Evolutionary conservation across 805 yeast genomes (phyloP).

Genomic region (Candida argentea): DNA sequence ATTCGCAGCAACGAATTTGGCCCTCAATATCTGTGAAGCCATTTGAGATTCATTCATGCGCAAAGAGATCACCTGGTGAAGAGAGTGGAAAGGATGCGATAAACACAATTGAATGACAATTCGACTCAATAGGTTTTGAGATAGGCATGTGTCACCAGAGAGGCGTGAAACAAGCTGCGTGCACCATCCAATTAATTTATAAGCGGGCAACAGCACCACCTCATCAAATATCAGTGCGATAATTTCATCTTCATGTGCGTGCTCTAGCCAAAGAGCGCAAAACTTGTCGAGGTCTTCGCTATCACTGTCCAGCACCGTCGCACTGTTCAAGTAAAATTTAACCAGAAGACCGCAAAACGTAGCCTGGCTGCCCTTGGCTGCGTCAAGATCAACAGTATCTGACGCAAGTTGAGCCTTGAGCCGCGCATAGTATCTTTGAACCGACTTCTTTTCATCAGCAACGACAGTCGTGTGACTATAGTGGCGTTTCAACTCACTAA

Average conservation of each 20-base stretch:
- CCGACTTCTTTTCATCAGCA: conserved; percentile 40
- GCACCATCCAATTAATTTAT: conserved; percentile 68
- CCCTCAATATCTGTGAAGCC: conserved; percentile 30
- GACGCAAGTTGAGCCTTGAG: conserved; percentile 36
- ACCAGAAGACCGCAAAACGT: conserved; percentile 44
- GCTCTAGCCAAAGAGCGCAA: conserved; percentile 75
- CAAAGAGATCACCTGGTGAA: conserved; percentile 54
- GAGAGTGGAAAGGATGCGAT: conserved; percentile 63
- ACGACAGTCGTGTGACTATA: conserved; percentile 29
- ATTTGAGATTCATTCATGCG: conserved; percentile 28
- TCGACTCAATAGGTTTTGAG: conserved; percentile 44
- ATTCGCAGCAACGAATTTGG: conserved; percentile 39
- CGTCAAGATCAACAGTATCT: conserved; percentile 38
- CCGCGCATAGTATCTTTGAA: conserved; percentile 41
- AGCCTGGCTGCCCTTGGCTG: conserved; percentile 25
- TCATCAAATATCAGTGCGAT: conserved; percentile 30
- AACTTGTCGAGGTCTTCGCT: conserved; percentile 63
- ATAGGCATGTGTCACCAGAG: conserved; percentile 34
- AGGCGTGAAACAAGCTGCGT: conserved; percentile 73
- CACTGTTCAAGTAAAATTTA: conserved; percentile 46
- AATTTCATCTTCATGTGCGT: conserved; percentile 34
- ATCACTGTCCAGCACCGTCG: conserved; percentile 35
- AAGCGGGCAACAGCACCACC: conserved; percentile 39
- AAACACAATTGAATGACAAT: conserved; percentile 38
- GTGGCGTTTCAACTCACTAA: conserved; percentile 37